Conservation (phyloP, 345 rosid species). For the Brassica carinata region DNA sequence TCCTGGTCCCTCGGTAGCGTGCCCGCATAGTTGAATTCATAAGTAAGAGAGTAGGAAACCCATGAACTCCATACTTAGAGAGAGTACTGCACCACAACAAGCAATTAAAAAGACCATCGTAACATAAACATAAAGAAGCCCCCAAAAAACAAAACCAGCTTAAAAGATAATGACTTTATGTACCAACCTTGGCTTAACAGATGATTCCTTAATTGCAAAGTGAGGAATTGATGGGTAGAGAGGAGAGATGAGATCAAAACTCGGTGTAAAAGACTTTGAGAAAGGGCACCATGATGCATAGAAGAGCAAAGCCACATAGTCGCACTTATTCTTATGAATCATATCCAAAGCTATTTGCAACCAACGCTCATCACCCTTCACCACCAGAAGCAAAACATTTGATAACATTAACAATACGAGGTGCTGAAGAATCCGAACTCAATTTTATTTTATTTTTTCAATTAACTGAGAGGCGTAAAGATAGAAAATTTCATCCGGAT, state of each 20-base stretch:
- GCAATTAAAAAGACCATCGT: neutral
- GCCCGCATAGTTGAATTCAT: conserved; percentile 76
- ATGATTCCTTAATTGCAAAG: conserved; percentile 77
- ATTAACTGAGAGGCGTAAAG: neutral
- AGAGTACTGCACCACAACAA: conserved; percentile 62
- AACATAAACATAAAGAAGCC: neutral
- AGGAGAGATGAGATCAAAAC: conserved; percentile 65
- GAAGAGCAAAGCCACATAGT: conserved; percentile 81
- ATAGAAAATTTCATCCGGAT: neutral
- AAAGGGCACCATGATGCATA: conserved; percentile 98
- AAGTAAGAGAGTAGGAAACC: conserved; percentile 84
- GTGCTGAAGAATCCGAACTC: too few species aligned
- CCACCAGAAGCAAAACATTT: conserved; percentile 15
- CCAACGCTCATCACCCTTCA: conserved; percentile 85
- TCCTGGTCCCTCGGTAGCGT: conserved; percentile 68
- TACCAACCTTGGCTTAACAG: conserved; percentile 84
- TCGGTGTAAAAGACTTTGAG: conserved; percentile 72
- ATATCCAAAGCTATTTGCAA: conserved; percentile 68
- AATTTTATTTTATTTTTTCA: too few species aligned
- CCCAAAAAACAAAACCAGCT: neutral
- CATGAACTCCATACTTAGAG: conserved; percentile 94
- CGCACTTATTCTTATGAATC: conserved; percentile 57
- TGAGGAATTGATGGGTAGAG: conserved; percentile 70
- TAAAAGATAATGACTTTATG: conserved; percentile 23
- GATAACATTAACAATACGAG: too few species aligned